phyloP scores from a whole-genome alignment of 2,329 filamentous ascomycete genomes.

The Fusarium pseudocircinatum region DNA sequence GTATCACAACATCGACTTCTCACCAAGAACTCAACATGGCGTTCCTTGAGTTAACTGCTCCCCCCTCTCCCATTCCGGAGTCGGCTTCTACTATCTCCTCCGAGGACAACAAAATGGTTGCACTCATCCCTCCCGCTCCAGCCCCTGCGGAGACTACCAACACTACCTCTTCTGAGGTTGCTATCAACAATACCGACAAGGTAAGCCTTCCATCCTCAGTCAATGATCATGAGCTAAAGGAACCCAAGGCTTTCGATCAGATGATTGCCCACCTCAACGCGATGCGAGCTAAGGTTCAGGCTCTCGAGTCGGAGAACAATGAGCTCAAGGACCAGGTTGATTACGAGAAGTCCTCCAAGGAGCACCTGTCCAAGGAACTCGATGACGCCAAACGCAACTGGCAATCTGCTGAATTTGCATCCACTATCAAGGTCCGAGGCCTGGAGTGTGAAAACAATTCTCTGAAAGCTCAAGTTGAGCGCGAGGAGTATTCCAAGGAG shows the following conservation, averaged over 20 bases:
- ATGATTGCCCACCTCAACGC: background rate
- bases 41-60: background rate
- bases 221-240: background rate
- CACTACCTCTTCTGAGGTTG: fast-evolving
- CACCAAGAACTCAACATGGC: background rate
- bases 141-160: background rate
- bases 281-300: background rate
- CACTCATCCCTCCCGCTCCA: background rate
- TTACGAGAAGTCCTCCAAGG: background rate
- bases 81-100: background rate
- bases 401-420: too few species aligned
- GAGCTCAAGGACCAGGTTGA: background rate
- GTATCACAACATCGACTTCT: fast-evolving
- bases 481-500: too few species aligned
- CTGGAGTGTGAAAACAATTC: too few species aligned
- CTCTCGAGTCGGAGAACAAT: background rate
- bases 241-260: background rate
- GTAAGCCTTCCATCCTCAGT: background rate
- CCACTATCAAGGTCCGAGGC: too few species aligned
- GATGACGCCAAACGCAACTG: fast-evolving
- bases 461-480: too few species aligned
- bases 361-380: fast-evolving
- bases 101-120: background rate
- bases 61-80: background rate
- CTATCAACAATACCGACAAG: background rate